Evolutionary conservation across 106 monocot species (phyloP).

Genomic region (Chionographis japonica): DNA sequence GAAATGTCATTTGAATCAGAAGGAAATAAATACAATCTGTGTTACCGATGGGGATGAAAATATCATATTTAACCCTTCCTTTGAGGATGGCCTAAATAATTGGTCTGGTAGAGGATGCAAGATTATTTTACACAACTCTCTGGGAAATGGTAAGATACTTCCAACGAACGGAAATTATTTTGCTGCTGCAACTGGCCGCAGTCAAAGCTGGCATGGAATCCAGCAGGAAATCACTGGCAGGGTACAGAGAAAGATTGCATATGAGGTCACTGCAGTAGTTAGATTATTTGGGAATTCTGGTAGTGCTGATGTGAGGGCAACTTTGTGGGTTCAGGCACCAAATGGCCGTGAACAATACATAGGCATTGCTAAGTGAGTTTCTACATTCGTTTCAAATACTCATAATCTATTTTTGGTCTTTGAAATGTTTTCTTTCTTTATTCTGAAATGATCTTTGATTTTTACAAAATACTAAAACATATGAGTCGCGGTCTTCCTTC

Average conservation of each 20-base stretch:
- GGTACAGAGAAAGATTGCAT: slow-evolving; percentile 39
- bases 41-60: slow-evolving; percentile 23
- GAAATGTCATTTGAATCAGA: not conserved
- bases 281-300: slow-evolving; percentile 31
- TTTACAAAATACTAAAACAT: too few relatives aligned
- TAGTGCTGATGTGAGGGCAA: slow-evolving; percentile 33
- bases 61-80: slow-evolving; percentile 54
- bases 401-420: not conserved
- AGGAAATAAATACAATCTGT: slow-evolving; percentile 20
- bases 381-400: not conserved
- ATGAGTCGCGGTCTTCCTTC: too few relatives aligned
- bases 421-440: not conserved
- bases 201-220: slow-evolving; percentile 67
- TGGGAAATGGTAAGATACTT: slow-evolving; percentile 35
- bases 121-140: slow-evolving; percentile 41
- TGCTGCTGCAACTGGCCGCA: slow-evolving; percentile 49
- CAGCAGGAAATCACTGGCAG: slow-evolving; percentile 57
- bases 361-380: slow-evolving; percentile 61
- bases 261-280: slow-evolving; percentile 49
- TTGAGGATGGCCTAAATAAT: slow-evolving; percentile 54
- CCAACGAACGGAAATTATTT: slow-evolving; percentile 49
- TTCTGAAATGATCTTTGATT: too few relatives aligned
- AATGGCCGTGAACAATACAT: slow-evolving; percentile 61
- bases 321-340: slow-evolving; percentile 45
- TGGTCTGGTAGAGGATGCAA: slow-evolving; percentile 86